Evolutionary conservation across 2,329 filamentous ascomycete genomes (phyloP).

Genomic region (Massarina eburnea): DNA sequence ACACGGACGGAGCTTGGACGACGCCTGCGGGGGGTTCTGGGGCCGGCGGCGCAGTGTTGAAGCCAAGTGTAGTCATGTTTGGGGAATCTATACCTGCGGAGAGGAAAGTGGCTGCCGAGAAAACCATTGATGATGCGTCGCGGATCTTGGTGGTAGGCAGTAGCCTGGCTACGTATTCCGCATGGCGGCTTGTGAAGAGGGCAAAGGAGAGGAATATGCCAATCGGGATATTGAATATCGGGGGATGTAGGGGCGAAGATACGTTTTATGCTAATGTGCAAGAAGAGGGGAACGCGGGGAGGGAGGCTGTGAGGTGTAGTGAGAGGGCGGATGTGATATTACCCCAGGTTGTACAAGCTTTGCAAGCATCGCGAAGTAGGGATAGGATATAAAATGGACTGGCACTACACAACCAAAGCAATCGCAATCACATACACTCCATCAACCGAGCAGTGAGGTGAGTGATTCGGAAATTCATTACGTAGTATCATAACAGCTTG

Average conservation of each 20-base stretch:
- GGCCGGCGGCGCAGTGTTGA: constrained; percentile 84
- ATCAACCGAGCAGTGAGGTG: background rate
- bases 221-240: constrained; percentile 84
- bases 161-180: constrained; percentile 91
- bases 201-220: constrained; percentile 82
- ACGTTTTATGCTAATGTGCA: constrained; percentile 64
- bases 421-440: background rate
- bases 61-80: constrained; percentile 95
- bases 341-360: constrained; percentile 29
- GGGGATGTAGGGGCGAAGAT: constrained; percentile 81
- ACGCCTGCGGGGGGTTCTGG: too few relatives aligned
- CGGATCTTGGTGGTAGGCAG: constrained; percentile 81
- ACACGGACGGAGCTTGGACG: constrained; percentile 77
- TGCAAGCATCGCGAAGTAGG: constrained; percentile 18
- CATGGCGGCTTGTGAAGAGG: constrained; percentile 83
- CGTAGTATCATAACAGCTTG: constrained; percentile 3
- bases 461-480: constrained; percentile 5
- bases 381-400: background rate
- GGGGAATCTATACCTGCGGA: constrained; percentile 76
- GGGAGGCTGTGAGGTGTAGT: constrained; percentile 43
- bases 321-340: constrained; percentile 45
- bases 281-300: constrained; percentile 45
- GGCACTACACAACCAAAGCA: background rate
- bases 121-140: constrained; percentile 72
- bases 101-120: constrained; percentile 76